Conservation (phyloP, 2,329 filamentous ascomycete species). For the Colletotrichum plurivorum region DNA sequence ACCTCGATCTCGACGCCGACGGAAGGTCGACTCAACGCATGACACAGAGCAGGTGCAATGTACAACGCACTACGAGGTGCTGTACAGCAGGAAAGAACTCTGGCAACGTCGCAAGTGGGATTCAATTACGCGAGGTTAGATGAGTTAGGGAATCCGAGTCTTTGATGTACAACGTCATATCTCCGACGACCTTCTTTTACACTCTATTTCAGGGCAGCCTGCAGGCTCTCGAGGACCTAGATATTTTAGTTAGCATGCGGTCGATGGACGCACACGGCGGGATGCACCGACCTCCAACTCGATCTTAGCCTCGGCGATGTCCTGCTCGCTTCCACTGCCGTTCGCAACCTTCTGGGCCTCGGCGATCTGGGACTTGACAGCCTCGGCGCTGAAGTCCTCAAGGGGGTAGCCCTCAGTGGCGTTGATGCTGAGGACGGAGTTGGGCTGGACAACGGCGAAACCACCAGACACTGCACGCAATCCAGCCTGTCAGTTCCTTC, state of each 20-base stretch:
- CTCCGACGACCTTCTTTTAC: constrained; percentile 54
- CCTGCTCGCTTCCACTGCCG: constrained; percentile 94
- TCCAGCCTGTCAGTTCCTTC: constrained; percentile 36
- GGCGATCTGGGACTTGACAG: constrained; percentile 88
- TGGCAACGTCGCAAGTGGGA: constrained; percentile 40
- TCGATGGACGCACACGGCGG: constrained; percentile 3
- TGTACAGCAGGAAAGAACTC: constrained; percentile 14
- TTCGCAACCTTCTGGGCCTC: constrained; percentile 96
- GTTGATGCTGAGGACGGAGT: constrained; percentile 97
- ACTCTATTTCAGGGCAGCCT: constrained; percentile 84
- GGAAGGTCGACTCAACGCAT: constrained; percentile 20
- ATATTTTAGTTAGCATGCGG: constrained; percentile 52
- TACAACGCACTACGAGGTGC: constrained; percentile 12
- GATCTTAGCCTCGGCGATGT: constrained; percentile 99
- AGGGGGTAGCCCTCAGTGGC: constrained; percentile 94
- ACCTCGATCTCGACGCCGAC: neutral
- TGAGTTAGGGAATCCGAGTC: constrained; percentile 43
- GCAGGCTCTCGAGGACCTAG: constrained; percentile 86
- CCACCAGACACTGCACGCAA: constrained; percentile 86
- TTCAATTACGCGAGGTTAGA: constrained; percentile 42
- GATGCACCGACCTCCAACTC: constrained; percentile 86
- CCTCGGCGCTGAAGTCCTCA: constrained; percentile 95
- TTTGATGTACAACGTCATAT: constrained; percentile 60
- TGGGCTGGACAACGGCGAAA: constrained; percentile 96
- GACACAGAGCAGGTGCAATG: constrained; percentile 16